Evolutionary conservation across 2,329 filamentous ascomycete genomes (phyloP).

Genomic region (Ophiostoma quercus): DNA sequence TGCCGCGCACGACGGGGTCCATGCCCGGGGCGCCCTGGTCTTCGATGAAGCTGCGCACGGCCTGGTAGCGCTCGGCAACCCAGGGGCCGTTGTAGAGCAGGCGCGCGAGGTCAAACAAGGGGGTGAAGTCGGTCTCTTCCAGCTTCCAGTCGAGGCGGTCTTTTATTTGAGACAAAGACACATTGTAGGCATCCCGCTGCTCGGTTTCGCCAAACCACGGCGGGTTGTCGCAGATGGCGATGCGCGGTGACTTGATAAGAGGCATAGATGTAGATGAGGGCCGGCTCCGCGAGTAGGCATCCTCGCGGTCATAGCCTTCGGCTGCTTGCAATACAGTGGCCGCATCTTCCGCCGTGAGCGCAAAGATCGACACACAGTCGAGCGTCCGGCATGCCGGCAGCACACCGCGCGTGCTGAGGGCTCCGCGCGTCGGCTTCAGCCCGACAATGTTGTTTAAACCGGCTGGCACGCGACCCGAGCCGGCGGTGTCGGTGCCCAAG

Average conservation of each 20-base stretch:
- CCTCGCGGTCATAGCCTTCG: conserved; percentile 42
- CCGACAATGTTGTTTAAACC: conserved; percentile 52
- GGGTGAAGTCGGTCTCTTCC: conserved; percentile 42
- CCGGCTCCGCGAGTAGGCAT: conserved; percentile 32
- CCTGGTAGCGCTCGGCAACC: conserved; percentile 52
- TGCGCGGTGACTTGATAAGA: not conserved
- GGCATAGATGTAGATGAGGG: not conserved
- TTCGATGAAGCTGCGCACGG: conserved; percentile 45
- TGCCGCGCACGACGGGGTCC: conserved; percentile 36
- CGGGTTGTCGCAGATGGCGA: conserved; percentile 40
- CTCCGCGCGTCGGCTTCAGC: conserved; percentile 47
- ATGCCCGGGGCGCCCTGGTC: conserved; percentile 30
- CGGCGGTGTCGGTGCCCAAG: conserved; percentile 53
- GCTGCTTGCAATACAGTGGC: conserved; percentile 45
- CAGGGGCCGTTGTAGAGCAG: conserved; percentile 54
- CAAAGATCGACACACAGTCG: conserved; percentile 24
- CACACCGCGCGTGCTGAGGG: conserved; percentile 44
- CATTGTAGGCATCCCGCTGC: conserved; percentile 41
- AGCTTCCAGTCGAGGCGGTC: conserved; percentile 40
- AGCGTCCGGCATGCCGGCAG: conserved; percentile 23
- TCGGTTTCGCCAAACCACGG: conserved; percentile 33
- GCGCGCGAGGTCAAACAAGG: conserved; percentile 48
- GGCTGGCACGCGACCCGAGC: conserved; percentile 49
- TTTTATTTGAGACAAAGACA: conserved; percentile 37
- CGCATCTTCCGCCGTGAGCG: conserved; percentile 38